Base-by-base conservation (phyloP, 1,284 basidiomycete species). In the Boletus nobilissimus region DNA sequence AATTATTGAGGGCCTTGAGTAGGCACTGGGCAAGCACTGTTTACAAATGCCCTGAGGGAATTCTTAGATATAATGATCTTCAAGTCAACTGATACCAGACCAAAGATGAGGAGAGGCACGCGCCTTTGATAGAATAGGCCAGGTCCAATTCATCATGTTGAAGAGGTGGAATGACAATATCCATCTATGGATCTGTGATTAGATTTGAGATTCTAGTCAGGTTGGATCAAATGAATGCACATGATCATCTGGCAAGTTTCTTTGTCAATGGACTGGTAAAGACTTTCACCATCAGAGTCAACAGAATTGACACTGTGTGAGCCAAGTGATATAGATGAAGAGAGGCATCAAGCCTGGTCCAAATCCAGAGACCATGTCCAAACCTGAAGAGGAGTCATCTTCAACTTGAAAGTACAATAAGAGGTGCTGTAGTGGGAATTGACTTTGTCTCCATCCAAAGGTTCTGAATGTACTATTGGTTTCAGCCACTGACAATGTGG, bases 31-130 rank as follows among this genome's bases (percentile, higher is more conserved):
- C 79, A 84, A 8, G 91, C 51, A 19, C 81, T 82, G 65, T 91
- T 91, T 77, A 90, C 86, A 72, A 91, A 87, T 5, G 82, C 81
- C 75, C 86, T 83, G 7, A 91, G 82, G 1, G 88, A 88, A 16
- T 86, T 85, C 81, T 91, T 89, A 29, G 87, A 87, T 68, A 92
- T 92, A 82, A 93, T 88, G 54, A 93, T 87, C 79, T 93, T 92
- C n/a, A n/a, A n/a, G 76, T 91, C 90, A 62, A 90, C 90, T 92
- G 76, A 70, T 34, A 29, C 60, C 29, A 39, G 0, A 70, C 65
- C n/a, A 57, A 46, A 2, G 3, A 51, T 54, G 19, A 46, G 26
- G 63, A 43, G 22, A 43, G 16, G 26, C 1, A 90, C 85, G 90
- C 84, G 3, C 88, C 88, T 46, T 83, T 82, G 78, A 91, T 82